phyloP scores from a whole-genome alignment of 2,329 filamentous ascomycete species.

The Aspergillus pseudoterreus region DNA sequence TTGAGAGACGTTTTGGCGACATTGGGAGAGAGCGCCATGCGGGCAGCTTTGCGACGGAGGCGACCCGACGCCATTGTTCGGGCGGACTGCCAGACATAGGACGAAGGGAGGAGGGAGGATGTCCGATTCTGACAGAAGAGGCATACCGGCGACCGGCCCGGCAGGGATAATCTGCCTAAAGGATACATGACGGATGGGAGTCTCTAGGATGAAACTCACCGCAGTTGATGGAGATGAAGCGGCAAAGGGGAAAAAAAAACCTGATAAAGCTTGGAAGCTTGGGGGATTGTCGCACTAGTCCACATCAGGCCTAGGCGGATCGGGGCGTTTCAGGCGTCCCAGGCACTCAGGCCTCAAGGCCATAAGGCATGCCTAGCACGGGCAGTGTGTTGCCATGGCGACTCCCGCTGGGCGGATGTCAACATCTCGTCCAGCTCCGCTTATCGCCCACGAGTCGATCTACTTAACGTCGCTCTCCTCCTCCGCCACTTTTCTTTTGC shows the following conservation, averaged over 20 bases:
- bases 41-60: slow-evolving; percentile 32
- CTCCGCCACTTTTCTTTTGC: background rate
- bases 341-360: slow-evolving; percentile 13
- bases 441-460: background rate
- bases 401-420: slow-evolving; percentile 29
- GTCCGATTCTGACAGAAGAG: slow-evolving; percentile 30
- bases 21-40: slow-evolving; percentile 37
- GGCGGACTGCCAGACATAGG: slow-evolving; percentile 24
- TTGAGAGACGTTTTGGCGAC: slow-evolving; percentile 27
- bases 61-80: slow-evolving; percentile 31
- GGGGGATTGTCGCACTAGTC: slow-evolving; percentile 13
- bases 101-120: slow-evolving; percentile 14
- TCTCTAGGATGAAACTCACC: background rate
- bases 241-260: slow-evolving; percentile 8
- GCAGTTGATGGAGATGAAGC: slow-evolving; percentile 1
- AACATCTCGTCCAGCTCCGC: slow-evolving; percentile 19
- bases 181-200: slow-evolving; percentile 14
- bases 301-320: slow-evolving; percentile 12
- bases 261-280: slow-evolving; percentile 2
- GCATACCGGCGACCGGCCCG: slow-evolving; percentile 27
- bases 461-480: slow-evolving; percentile 17
- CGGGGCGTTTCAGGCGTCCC: slow-evolving; percentile 4
- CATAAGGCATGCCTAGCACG: slow-evolving; percentile 1
- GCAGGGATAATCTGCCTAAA: slow-evolving; percentile 27
- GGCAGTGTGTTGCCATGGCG: slow-evolving; percentile 26